phyloP scores from a whole-genome alignment of 345 rosid genomes.

The Fremontodendron californicum region DNA sequence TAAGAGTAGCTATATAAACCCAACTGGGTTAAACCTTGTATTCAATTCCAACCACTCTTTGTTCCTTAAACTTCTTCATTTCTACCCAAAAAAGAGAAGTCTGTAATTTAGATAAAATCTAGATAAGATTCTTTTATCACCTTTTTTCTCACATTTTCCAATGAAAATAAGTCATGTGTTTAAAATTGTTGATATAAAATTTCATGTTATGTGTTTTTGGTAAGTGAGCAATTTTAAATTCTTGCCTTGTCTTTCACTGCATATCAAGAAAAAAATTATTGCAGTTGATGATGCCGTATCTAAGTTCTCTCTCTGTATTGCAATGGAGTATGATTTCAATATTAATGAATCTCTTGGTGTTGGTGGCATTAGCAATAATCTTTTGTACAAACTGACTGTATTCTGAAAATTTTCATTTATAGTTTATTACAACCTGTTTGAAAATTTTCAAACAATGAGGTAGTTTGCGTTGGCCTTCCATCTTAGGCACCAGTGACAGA shows the following conservation, averaged over 20 bases:
- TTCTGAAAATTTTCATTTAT: background rate
- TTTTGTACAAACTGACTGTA: background rate
- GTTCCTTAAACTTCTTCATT: background rate
- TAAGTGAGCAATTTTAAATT: background rate
- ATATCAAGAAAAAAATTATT: background rate
- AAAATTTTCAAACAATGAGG: conserved; percentile 1
- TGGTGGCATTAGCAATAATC: background rate
- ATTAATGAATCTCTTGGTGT: background rate
- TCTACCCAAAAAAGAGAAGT: background rate
- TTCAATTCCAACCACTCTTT: too few relatives aligned
- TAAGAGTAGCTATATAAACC: too few relatives aligned
- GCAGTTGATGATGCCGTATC: background rate
- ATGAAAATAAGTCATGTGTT: background rate
- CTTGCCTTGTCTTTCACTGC: background rate
- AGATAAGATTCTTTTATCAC: background rate
- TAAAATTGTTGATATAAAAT: background rate
- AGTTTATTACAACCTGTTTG: background rate
- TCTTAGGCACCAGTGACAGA: background rate
- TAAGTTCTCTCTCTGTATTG: background rate
- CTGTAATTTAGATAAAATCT: background rate
- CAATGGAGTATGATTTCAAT: background rate
- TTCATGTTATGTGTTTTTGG: background rate
- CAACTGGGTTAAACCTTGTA: too few relatives aligned
- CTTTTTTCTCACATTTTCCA: background rate
- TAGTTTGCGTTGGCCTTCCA: background rate